Percentiles rank a stretch among this genome's conserved stretches.
Conservation (phyloP, 2,329 filamentous ascomycete species). For the Didymella glomerata region DNA sequence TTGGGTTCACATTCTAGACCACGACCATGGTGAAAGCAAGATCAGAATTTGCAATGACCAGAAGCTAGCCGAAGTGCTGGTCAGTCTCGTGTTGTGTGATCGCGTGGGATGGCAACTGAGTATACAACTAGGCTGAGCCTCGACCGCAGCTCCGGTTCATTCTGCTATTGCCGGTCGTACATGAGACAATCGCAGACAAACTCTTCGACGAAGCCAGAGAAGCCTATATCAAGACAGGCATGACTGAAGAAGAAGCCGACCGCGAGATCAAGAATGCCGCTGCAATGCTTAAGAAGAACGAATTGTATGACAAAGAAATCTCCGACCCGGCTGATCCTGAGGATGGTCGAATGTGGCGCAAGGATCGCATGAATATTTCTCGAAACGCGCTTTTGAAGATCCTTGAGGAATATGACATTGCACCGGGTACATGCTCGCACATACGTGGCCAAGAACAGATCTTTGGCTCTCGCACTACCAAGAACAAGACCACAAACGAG, state of each 20-base stretch:
- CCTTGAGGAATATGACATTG: constrained; percentile 19
- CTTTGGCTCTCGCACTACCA: constrained; percentile 18
- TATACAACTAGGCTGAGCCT: constrained; percentile 1
- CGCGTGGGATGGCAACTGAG: too few species aligned
- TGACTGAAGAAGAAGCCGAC: background rate
- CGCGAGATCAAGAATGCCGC: background rate
- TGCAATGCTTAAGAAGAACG: constrained; percentile 14
- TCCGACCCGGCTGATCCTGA: constrained; percentile 13
- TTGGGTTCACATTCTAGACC: constrained; percentile 11
- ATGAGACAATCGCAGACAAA: constrained; percentile 12
- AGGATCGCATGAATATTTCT: constrained; percentile 18
- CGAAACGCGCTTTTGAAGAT: constrained; percentile 10
- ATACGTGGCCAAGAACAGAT: constrained; percentile 26
- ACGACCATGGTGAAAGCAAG: background rate
- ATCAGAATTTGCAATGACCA: constrained; percentile 4
- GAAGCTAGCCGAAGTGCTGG: constrained; percentile 14
- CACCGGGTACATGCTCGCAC: constrained; percentile 19
- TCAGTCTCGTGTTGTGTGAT: background rate
- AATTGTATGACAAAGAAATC: constrained; percentile 8
- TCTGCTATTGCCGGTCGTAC: constrained; percentile 19
- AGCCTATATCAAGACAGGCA: background rate
- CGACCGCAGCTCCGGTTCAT: constrained; percentile 17
- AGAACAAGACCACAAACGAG: constrained; percentile 6
- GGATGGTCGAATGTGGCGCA: background rate
- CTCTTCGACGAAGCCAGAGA: constrained; percentile 8